Evolutionary conservation across 1,284 basidiomycete species (phyloP), one percentile per base, ranked within the genome.

Genomic region (Caloboletus firmus): DNA sequence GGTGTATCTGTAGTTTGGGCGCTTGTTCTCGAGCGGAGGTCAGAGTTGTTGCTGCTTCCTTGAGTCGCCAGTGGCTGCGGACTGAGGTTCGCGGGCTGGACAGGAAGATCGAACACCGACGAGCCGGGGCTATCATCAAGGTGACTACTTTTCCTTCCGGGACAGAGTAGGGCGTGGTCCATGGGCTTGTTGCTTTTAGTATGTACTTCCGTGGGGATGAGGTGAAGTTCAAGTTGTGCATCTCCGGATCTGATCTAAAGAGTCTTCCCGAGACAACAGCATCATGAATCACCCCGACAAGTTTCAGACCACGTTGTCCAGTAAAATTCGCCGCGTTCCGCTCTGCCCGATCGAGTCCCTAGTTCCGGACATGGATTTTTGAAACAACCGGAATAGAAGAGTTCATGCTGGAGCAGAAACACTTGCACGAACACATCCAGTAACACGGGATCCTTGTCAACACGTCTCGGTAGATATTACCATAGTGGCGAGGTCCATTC

Each of bases 61-160:
- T 40, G 56, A 45, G 55, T 54, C 49, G 54, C 45, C 60, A 60
- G 34, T 56, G 58, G 57, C 56, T 60, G 53, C 42, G 54, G 57
- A 56, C 55, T 58, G 31, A 62, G 35, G 28, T 53, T 64, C 31
- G 55, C 37, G 5, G 62, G 54, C 52, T 81, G 82, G 17, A 76
- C 77, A 13, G 87, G 86, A 26, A 89, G 74, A 67, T 89, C 87
- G 63, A 89, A 89, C 32, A 87, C 79, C 24, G 85, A 87, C 6
- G 86, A 89, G 43, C 81, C 78, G 35, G 84, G 84, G 59, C 84
- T 87, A 45, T 80, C 76, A 41, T 67, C 62, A 5, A 58, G 57
- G 22, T 13, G 47, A 36, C 39, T 34, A 32, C 30, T 39, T 48
- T 51, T 52, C 34, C 37, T 49, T 54, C 42, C 39, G 2, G 61